Conservation (phyloP, 495 filamentous ascomycete genomes). For the Talaromyces adpressus region DNA sequence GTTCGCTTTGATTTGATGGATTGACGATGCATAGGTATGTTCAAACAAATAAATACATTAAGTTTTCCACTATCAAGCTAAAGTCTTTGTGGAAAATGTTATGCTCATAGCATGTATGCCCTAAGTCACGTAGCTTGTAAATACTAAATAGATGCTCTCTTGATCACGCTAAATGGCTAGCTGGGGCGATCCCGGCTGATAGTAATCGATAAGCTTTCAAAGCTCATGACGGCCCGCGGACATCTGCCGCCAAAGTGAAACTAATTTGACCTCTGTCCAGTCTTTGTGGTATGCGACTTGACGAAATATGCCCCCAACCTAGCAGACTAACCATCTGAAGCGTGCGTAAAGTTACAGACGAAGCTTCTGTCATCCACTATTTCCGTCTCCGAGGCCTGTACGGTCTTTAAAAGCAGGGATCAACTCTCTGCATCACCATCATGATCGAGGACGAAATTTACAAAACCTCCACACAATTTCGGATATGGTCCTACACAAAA, state of each 20-base stretch:
- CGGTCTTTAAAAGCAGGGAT: background rate
- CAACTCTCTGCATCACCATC: conserved; percentile 11
- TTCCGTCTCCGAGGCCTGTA: background rate
- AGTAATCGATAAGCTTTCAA: background rate
- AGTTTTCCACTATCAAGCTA: background rate
- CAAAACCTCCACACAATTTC: conserved; percentile 82
- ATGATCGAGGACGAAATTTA: conserved; percentile 87
- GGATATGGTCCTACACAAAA: conserved; percentile 88
- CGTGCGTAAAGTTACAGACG: background rate
- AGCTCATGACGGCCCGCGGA: background rate
- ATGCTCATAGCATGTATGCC: no score
- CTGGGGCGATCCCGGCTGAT: background rate
- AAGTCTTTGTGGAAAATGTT: background rate
- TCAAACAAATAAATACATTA: background rate
- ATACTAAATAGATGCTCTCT: no score
- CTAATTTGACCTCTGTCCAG: background rate
- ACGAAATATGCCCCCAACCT: background rate
- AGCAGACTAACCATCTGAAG: background rate
- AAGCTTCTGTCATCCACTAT: background rate
- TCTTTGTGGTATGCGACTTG: background rate
- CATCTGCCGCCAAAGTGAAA: background rate
- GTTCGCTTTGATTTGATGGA: background rate
- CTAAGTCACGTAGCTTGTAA: background rate
- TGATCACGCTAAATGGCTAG: background rate
- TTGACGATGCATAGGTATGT: background rate